Evolutionary conservation across 495 filamentous ascomycete species (phyloP).

Genomic region (Aspergillus carlsbadensis): DNA sequence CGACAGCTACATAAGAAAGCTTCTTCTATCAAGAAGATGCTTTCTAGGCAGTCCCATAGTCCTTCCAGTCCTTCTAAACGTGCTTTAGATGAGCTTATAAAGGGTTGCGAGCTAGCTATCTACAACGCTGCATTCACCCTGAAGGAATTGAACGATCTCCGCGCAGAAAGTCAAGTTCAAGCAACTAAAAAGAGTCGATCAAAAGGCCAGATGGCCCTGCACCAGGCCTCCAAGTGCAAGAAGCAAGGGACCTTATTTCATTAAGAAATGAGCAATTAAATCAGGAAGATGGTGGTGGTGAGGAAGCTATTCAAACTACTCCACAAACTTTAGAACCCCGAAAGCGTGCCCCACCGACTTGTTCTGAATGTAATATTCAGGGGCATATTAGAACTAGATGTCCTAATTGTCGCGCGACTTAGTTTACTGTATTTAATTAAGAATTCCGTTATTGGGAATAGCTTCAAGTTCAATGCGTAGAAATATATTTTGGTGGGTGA

Average conservation of each 20-base stretch:
- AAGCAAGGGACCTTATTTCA: neutral
- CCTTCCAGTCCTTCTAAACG: neutral
- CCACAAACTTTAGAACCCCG: neutral
- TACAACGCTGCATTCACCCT: too few species aligned
- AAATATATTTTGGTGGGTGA: too few species aligned
- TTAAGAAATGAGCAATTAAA: neutral
- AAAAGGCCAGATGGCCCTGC: too few species aligned
- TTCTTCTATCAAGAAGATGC: neutral
- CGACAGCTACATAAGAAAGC: neutral
- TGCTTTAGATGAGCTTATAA: too few species aligned
- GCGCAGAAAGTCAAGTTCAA: too few species aligned
- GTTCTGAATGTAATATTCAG: neutral
- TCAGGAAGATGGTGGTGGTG: neutral
- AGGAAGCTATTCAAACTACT: neutral
- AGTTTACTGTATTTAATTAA: neutral
- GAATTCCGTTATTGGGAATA: neutral
- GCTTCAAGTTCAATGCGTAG: neutral
- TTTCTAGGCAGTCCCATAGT: neutral
- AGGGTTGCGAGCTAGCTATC: too few species aligned
- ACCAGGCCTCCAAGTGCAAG: neutral
- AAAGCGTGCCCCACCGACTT: neutral
- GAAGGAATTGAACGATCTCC: too few species aligned
- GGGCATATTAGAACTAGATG: neutral
- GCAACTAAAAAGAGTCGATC: too few species aligned
- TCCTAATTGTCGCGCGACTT: neutral